These are phyloP conservation scores for Psilocybe cyanescens DNA, from an alignment of 768 basidiomycete genomes.

Conservation along the genomic window DNA sequence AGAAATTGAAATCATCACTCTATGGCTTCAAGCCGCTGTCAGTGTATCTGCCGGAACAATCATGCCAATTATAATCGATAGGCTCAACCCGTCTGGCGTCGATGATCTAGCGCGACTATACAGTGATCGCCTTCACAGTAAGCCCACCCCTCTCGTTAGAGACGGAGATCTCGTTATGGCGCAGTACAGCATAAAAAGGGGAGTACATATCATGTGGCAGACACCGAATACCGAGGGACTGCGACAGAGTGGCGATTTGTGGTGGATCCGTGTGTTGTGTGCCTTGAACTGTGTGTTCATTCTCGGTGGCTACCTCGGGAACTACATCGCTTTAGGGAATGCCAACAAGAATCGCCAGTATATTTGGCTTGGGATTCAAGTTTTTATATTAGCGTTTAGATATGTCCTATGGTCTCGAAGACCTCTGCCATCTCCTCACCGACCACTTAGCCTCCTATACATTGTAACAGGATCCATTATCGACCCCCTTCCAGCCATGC, in stretches of 20 bases:
- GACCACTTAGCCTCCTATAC: not conserved
- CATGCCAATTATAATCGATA: not conserved
- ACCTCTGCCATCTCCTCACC: not conserved
- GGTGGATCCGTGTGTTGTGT: not conserved
- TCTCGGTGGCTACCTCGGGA: not conserved
- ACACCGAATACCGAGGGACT: not conserved
- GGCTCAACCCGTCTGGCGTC: not conserved
- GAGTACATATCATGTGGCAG: constrained; percentile 1
- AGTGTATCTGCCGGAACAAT: constrained; percentile 1
- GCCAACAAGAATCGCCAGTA: not conserved
- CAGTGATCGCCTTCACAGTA: not conserved
- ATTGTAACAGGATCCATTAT: not conserved
- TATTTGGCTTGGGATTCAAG: not conserved
- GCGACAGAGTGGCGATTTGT: not conserved
- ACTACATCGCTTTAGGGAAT: not conserved
- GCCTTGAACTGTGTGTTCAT: not conserved
- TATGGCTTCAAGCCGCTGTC: not conserved
- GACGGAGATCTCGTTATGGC: constrained; percentile 1
- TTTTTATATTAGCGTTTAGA: not conserved
- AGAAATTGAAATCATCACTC: not conserved
- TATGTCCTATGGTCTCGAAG: not conserved
- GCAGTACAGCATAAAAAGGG: not conserved
- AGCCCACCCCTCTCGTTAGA: not conserved
- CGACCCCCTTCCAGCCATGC: not conserved
- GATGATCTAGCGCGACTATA: not conserved